Conservation (phyloP, 352 stramenopile species). For the Phytophthora foliorum region DNA sequence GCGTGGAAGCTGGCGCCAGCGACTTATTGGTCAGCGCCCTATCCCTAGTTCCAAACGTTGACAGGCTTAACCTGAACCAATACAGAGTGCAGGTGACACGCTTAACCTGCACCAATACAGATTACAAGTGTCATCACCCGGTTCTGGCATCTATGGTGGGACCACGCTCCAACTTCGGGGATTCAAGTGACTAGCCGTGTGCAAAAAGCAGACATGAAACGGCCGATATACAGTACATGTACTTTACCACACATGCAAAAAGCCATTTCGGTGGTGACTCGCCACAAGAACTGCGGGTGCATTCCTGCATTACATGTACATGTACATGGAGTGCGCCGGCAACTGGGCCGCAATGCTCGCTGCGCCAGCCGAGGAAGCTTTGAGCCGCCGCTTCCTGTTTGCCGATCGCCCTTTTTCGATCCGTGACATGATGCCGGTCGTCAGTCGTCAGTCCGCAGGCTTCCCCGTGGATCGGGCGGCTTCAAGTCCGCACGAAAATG, state of each 20-base stretch:
- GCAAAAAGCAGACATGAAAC: slow-evolving; percentile 12
- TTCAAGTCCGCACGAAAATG: slow-evolving; percentile 6
- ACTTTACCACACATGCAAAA: no score
- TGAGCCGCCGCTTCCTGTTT: neutral
- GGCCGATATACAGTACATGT: no score
- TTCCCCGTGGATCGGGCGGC: slow-evolving; percentile 4
- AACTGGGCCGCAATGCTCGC: neutral
- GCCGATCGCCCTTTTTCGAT: slow-evolving; percentile 26
- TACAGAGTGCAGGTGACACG: slow-evolving; percentile 8
- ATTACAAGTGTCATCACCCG: neutral
- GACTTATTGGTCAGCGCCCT: slow-evolving; percentile 33
- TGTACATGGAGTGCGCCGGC: no score
- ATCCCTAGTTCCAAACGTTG: neutral
- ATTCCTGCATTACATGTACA: no score
- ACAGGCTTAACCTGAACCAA: neutral
- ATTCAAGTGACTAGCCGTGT: slow-evolving; percentile 2
- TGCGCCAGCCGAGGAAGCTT: neutral
- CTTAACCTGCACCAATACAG: slow-evolving; percentile 16
- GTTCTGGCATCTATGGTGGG: slow-evolving; percentile 14
- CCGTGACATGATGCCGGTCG: slow-evolving; percentile 27
- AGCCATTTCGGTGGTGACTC: slow-evolving; percentile 10
- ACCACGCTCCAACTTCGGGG: slow-evolving; percentile 5
- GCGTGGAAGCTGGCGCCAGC: slow-evolving; percentile 14
- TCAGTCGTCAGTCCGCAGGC: slow-evolving; percentile 14
- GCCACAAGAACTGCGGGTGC: no score